Base-by-base conservation (phyloP, 1,139 yeast species). In the Geotrichum restrictum region DNA sequence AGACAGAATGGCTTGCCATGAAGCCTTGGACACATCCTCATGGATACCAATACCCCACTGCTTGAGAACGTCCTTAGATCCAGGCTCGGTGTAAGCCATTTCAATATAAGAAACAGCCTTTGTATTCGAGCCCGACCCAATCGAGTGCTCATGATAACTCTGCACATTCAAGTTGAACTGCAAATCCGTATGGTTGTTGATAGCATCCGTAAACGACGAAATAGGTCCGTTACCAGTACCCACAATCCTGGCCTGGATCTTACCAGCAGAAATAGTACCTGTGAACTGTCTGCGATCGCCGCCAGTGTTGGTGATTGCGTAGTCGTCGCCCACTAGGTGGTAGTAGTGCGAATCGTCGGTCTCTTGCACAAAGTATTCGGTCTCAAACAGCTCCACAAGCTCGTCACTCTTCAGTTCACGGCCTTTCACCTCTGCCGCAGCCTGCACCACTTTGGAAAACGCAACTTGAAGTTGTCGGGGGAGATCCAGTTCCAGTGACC, bases 161-260 rank as follows among this genome's bases (percentile, higher is more conserved):
- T 82, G 81, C 56, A 93, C 96, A 62, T 84, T 87, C 54, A 89
- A 74, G 54, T 73, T 71, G 18, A 49, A 52, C 24, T 24, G n/a
- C 55, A 81, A 74, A 44, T 79, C 79, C 57, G 88, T 76, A 55
- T 77, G 73, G 44, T 73, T 72, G 42, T 83, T 74, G 60, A 93
- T 70, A 14, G 96, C 96, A 69, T 88, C 83, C 18, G 85, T 77
- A 69, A 89, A 83, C 1, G 97, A 87, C 24, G 98, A 93, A 62
- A 93, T 85, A 57, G 96, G 98, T 70, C 98, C 98, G 68, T 93
- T 93, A 68, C 98, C 98, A 48, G 73, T 69, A 61, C 98, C 98
- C 48, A 70, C 67, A 50, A 76, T 68, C 33, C 59, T 52, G 47
- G 56, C 56, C 18, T 67, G 57, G 55, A 74, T 67, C 52, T 83